These are phyloP conservation scores for Ogataea pilisensis DNA, from an alignment of 805 yeast species.

Conservation along the genomic window DNA sequence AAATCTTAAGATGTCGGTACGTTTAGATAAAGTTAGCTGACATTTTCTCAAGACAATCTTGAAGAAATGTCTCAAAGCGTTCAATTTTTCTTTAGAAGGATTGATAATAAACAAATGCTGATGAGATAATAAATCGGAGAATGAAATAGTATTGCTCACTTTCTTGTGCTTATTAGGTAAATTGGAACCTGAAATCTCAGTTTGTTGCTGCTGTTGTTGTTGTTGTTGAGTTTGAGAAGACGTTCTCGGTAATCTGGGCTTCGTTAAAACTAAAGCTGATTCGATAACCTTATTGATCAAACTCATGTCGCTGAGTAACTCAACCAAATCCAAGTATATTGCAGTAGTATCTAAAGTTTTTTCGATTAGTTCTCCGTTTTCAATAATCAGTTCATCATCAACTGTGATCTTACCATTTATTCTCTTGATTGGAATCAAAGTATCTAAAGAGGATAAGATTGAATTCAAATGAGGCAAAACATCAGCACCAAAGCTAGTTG, in stretches of 20 bases:
- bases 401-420: conserved; percentile 37
- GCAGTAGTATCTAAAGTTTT: conserved; percentile 28
- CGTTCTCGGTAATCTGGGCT: conserved; percentile 31
- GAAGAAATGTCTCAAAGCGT: conserved; percentile 43
- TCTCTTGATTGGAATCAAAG: conserved; percentile 50
- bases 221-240: conserved; percentile 14
- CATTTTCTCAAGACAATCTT: conserved; percentile 43
- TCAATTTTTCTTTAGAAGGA: conserved; percentile 36
- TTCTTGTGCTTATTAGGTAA: conserved; percentile 33
- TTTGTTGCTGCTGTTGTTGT: no score
- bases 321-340: conserved; percentile 21
- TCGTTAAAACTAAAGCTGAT: conserved; percentile 43
- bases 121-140: conserved; percentile 68
- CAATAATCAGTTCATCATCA: conserved; percentile 30
- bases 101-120: conserved; percentile 47
- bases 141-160: conserved; percentile 39
- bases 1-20: conserved; percentile 52
- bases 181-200: no score
- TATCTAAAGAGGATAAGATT: conserved; percentile 54
- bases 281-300: conserved; percentile 55
- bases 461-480: conserved; percentile 43
- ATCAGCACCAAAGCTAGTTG: conserved; percentile 34
- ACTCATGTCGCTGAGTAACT: conserved; percentile 42
- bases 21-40: conserved; percentile 57
- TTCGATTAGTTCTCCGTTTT: conserved; percentile 29